Evolutionary conservation across 2,329 filamentous ascomycete species (phyloP).

Genomic region (Sporothrix inflata): DNA sequence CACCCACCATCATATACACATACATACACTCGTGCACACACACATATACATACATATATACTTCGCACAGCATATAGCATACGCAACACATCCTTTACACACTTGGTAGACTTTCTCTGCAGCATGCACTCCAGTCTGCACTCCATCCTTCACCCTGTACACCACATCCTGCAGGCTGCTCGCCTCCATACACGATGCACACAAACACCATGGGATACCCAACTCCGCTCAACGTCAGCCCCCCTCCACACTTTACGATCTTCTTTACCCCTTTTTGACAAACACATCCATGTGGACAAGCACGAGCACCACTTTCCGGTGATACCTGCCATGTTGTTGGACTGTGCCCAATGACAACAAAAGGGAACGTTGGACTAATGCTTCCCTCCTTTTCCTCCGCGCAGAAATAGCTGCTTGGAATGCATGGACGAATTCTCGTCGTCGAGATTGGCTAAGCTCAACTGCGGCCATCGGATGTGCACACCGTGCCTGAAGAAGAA

Average conservation of each 20-base stretch:
- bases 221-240: background rate
- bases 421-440: conserved; percentile 71
- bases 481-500: conserved; percentile 72
- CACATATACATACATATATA: background rate
- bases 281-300: background rate
- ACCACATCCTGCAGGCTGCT: background rate
- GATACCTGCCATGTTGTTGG: background rate
- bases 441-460: conserved; percentile 68
- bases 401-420: conserved; percentile 70
- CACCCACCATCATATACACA: background rate
- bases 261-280: background rate
- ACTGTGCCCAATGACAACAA: background rate
- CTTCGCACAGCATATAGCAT: background rate
- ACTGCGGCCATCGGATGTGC: conserved; percentile 83
- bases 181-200: background rate
- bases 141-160: conserved; percentile 3
- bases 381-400: background rate
- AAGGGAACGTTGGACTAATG: conserved; percentile 2
- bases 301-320: background rate
- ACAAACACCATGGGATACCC: background rate
- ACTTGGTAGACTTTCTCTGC: background rate
- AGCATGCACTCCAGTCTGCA: background rate
- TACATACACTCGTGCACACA: background rate
- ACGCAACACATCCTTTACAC: background rate
- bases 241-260: no score